Evolutionary conservation across 2,329 filamentous ascomycete genomes (phyloP), one percentile per base, ranked within the genome.

Genomic region (Neofusicoccum kwambonambiense): DNA sequence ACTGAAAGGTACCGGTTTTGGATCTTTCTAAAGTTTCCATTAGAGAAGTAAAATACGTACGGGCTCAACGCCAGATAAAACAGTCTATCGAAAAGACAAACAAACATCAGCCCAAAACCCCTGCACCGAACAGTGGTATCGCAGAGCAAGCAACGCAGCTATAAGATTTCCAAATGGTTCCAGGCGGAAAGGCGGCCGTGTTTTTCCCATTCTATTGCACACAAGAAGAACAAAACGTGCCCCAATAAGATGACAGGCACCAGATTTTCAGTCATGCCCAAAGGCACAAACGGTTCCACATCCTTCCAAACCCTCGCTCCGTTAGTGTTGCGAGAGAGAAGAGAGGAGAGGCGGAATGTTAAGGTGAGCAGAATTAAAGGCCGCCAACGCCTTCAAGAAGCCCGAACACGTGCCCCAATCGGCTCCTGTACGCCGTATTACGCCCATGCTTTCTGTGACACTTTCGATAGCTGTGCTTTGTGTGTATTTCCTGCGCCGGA

Each of bases 101-200:
- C 47, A 22, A 22, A 50, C 22, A n/a, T 13, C 54, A 45, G 39
- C 34, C 54, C 39, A 27, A 35, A 35, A 5, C 35, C 37, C 11
- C 31, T 56, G 35, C 19, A 56, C 52, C 17, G 37, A 56, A 37
- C 35, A 17, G 34, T 60, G 56, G 56, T 60, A 60, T 60, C 41
- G 54, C 54, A 58, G n/a, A 58, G 39, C 39, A 58, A 22, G 56
- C 56, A 47, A 60, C 17, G 56, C 31, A 60, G 56, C 41, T 45
- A 35, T 6, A 19, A 44, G 44, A 34, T 47, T 60, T 27, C 56
- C 27, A 47, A 60, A 22, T 8, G 15, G 22, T 19, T 19, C n/a
- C n/a, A 19, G 41, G n/a, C 15, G 31, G n/a, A 13, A 9, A n/a
- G 27, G 42, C 56, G 39, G 54, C 54, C 39, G 39, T 39, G 17